Conservation (phyloP, 2,329 filamentous ascomycete genomes). For the Teratosphaeria zuluensis region DNA sequence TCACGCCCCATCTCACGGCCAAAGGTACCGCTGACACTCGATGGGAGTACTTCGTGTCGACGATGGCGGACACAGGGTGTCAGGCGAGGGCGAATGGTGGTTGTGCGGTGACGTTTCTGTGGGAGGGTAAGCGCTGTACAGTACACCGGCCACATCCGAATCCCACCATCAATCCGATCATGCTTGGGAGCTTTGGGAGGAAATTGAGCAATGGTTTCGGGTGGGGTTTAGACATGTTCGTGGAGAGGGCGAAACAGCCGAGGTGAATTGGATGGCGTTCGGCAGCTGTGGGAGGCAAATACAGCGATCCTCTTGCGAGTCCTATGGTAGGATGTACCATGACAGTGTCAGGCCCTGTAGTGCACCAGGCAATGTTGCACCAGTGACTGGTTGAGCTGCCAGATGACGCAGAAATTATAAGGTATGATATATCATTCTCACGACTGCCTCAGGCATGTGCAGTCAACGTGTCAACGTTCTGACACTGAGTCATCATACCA, state of each 20-base stretch:
- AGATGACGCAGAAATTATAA: too few species aligned
- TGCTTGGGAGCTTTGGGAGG: not conserved
- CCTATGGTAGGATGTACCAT: too few species aligned
- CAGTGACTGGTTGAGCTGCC: too few species aligned
- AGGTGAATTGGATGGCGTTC: not conserved
- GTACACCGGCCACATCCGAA: not conserved
- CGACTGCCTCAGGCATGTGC: too few species aligned
- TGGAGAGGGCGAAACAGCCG: not conserved
- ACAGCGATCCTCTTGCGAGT: too few species aligned
- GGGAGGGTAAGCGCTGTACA: not conserved
- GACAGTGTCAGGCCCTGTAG: too few species aligned
- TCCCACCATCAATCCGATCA: not conserved
- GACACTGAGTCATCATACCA: too few species aligned
- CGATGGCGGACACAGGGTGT: not conserved
- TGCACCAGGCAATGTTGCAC: too few species aligned
- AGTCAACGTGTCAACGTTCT: too few species aligned
- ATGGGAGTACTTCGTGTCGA: not conserved
- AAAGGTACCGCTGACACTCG: not conserved
- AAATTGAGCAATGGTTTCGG: not conserved
- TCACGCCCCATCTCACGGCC: not conserved
- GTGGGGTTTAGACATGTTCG: not conserved
- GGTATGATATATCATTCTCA: too few species aligned
- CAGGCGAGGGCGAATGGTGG: not conserved
- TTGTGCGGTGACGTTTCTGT: not conserved
- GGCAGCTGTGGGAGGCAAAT: not conserved